These are phyloP conservation scores for Tephrocybe rancida DNA, from an alignment of 768 basidiomycete genomes.

Conservation along the genomic window DNA sequence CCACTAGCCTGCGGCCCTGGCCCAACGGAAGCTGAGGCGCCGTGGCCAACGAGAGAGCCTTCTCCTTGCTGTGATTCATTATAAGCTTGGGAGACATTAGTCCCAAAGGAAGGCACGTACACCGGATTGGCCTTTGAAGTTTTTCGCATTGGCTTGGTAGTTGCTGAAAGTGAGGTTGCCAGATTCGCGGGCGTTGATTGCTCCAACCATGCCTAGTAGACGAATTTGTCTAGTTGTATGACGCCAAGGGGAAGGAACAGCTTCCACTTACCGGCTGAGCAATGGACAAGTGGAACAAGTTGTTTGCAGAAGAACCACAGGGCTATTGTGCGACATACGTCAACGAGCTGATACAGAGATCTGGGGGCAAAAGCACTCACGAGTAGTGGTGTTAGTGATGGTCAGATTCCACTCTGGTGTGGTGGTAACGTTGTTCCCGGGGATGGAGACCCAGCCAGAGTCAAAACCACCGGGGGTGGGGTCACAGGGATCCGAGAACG, in stretches of 20 bases:
- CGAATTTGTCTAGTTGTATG: background rate
- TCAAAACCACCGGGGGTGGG: constrained; percentile 51
- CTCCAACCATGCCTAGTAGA: constrained; percentile 46
- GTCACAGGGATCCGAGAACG: constrained; percentile 46
- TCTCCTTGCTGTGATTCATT: constrained; percentile 35
- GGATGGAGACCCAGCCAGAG: constrained; percentile 52
- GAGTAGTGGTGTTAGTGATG: constrained; percentile 45
- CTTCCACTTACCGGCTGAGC: constrained; percentile 28
- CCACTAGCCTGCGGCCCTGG: constrained; percentile 42
- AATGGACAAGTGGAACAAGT: constrained; percentile 41
- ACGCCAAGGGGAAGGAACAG: background rate
- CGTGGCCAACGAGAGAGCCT: constrained; percentile 43
- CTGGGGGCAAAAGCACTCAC: constrained; percentile 30
- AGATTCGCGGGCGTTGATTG: constrained; percentile 52
- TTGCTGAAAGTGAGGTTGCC: constrained; percentile 41
- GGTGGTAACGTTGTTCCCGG: constrained; percentile 22
- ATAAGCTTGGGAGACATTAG: background rate
- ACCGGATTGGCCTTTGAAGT: constrained; percentile 27
- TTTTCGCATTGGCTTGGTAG: constrained; percentile 36
- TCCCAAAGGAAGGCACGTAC: constrained; percentile 28
- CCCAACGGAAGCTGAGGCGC: constrained; percentile 48
- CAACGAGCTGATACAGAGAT: background rate
- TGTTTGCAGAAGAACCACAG: constrained; percentile 67
- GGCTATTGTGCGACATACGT: constrained; percentile 26
- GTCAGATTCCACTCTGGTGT: constrained; percentile 52